Conservation (phyloP, 2,329 filamentous ascomycete species). For the Fusarium metavorans region DNA sequence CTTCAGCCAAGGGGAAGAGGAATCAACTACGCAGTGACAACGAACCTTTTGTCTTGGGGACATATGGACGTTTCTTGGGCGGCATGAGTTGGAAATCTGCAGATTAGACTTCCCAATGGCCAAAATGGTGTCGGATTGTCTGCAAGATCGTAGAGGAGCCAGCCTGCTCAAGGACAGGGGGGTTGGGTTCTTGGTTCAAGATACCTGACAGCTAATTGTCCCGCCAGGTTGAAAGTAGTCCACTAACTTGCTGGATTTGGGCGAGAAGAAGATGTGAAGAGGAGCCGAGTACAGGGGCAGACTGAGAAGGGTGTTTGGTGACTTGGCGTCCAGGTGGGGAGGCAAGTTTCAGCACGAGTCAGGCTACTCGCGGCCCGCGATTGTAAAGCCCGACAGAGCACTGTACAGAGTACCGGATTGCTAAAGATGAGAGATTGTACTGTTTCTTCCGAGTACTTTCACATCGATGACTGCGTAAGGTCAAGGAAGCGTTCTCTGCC, state of each 20-base stretch:
- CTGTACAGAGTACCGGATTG: background rate
- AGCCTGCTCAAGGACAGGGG: background rate
- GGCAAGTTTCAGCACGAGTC: background rate
- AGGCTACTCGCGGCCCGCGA: background rate
- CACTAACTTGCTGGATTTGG: background rate
- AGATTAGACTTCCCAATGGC: background rate
- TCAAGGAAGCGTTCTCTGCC: background rate
- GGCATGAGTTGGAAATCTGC: background rate
- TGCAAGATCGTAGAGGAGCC: background rate
- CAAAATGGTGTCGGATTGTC: background rate
- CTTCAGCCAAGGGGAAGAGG: background rate
- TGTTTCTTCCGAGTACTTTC: background rate
- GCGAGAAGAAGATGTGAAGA: background rate
- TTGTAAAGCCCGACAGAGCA: background rate
- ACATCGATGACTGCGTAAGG: background rate
- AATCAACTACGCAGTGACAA: background rate
- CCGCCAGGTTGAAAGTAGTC: background rate
- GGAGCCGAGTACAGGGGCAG: background rate
- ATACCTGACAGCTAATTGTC: background rate
- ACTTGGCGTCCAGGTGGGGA: background rate
- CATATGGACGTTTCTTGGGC: slow-evolving; percentile 14
- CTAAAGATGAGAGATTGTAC: background rate
- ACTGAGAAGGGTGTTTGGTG: background rate
- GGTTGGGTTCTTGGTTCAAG: background rate
- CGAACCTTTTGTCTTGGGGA: slow-evolving; percentile 17